A percentile compares a stretch with the other conserved stretches of the same genome.
These are phyloP conservation scores for Mycosphaerella arachidis DNA, from an alignment of 2,329 filamentous ascomycete species.

Conservation along the genomic window DNA sequence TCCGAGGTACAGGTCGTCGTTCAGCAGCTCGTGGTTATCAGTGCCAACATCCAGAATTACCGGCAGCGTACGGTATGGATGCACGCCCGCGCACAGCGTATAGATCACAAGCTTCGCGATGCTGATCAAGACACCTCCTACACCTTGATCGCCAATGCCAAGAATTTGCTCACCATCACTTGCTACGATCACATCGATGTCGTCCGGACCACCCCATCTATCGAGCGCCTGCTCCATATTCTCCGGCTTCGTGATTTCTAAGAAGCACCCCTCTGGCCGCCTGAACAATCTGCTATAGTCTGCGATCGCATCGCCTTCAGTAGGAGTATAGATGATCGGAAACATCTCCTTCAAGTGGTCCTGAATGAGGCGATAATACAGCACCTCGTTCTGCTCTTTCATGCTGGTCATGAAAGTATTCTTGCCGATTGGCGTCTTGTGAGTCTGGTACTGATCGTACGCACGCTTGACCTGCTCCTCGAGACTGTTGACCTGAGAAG, in stretches of 20 bases:
- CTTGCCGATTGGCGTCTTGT: slow-evolving; percentile 65
- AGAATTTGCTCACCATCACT: slow-evolving; percentile 70
- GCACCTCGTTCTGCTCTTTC: slow-evolving; percentile 78
- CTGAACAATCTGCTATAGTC: slow-evolving; percentile 77
- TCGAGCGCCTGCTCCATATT: slow-evolving; percentile 62
- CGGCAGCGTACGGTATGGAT: slow-evolving; percentile 71
- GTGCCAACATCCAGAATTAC: slow-evolving; percentile 85
- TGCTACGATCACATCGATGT: slow-evolving; percentile 85
- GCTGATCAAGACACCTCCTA: slow-evolving; percentile 78
- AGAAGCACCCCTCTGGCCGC: slow-evolving; percentile 72
- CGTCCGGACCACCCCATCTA: slow-evolving; percentile 65
- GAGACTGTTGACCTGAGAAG: slow-evolving; percentile 66
- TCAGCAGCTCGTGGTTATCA: slow-evolving; percentile 68
- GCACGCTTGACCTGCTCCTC: slow-evolving; percentile 73
- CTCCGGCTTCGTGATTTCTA: slow-evolving; percentile 67
- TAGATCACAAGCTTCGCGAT: slow-evolving; percentile 78
- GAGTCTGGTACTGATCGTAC: slow-evolving; percentile 70
- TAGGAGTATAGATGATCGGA: slow-evolving; percentile 84
- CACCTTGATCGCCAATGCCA: slow-evolving; percentile 84
- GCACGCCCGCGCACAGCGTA: slow-evolving; percentile 80
- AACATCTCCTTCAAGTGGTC: slow-evolving; percentile 85
- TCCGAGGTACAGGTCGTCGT: slow-evolving; percentile 76
- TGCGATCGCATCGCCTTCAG: slow-evolving; percentile 81
- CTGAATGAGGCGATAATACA: slow-evolving; percentile 74
- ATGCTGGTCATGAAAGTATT: slow-evolving; percentile 84